These are phyloP conservation scores for Nakaseomyces delphensis DNA, from an alignment of 1,139 yeast species.

Conservation along the genomic window DNA sequence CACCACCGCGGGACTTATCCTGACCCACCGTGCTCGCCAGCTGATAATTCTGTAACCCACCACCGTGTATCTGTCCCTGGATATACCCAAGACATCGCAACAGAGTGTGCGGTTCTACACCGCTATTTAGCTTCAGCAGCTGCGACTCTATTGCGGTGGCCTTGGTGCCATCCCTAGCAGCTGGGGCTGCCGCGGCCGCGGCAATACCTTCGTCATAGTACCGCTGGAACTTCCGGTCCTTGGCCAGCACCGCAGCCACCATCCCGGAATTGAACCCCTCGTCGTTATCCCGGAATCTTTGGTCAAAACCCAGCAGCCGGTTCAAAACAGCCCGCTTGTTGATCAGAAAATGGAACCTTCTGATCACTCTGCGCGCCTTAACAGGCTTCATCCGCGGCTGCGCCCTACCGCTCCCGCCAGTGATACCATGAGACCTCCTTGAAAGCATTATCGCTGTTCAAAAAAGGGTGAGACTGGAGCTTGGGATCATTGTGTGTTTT, in stretches of 20 bases:
- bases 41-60: slow-evolving; percentile 71
- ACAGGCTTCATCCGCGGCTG: slow-evolving; percentile 50
- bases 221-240: neutral
- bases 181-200: neutral
- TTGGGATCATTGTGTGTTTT: too few relatives aligned
- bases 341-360: slow-evolving; percentile 57
- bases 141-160: slow-evolving; percentile 12
- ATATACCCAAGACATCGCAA: slow-evolving; percentile 40
- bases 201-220: neutral
- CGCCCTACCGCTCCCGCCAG: slow-evolving; percentile 33
- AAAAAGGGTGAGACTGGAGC: too few relatives aligned
- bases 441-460: too few relatives aligned
- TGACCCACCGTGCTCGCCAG: slow-evolving; percentile 87
- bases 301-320: slow-evolving; percentile 17
- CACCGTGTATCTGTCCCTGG: slow-evolving; percentile 51
- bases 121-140: slow-evolving; percentile 9
- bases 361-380: slow-evolving; percentile 55
- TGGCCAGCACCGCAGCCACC: neutral
- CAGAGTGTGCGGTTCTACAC: neutral
- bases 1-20: slow-evolving; percentile 71
- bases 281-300: slow-evolving; percentile 16
- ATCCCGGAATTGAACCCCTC: slow-evolving; percentile 27
- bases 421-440: slow-evolving; percentile 24
- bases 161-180: neutral
- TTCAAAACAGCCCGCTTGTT: slow-evolving; percentile 41